Evolutionary conservation across 768 basidiomycete genomes (phyloP), one percentile per base, ranked within the genome.

Genomic region (Amanita molliuscula): DNA sequence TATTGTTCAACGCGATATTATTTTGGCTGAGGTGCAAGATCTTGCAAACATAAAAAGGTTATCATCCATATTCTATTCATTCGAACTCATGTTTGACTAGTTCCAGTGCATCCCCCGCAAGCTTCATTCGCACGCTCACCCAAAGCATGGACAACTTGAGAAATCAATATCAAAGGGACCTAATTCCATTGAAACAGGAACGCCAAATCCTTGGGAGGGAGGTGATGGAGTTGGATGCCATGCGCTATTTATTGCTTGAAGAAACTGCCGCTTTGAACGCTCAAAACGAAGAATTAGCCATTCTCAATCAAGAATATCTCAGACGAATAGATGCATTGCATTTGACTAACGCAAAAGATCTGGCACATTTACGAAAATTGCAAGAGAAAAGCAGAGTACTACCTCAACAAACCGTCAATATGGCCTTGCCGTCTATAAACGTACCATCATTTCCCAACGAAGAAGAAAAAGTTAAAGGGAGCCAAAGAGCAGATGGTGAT

Each of bases 1-100:
- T 48, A 85, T 81, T 60, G 89, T 82, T 0, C 89, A 99, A 63
- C 75, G 95, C 26, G 96, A 98, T 58, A 78, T 98, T 69, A 78
- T 89, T 9, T 66, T 97, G 51, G 93, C 92, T 0, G 95, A 99
- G 64, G 80, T 98, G 33, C 93, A 95, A 60, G 93, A 97, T 66
- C 72, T 99, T 29, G 77, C 81, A 16, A 78, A 77, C 16, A 77
- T 76, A 0, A 88, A 81, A 61, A 80, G 76, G 92, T 93, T 57
- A 42, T 47, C 31, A 34, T 20, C 46, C 23, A 10, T 23, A 43
- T 43, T 53, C 18, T 45, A 41, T 34, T 37, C 25, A 52, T 20
- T 45, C 52, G 35, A 50, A 47, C 45, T 37, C 49, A 52, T 46
- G 37, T 7, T 21, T 25, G 44, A 23, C 54, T 47, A 61, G 58